These are phyloP conservation scores for Xylaria sp. DNA, from an alignment of 495 filamentous ascomycete genomes.

Conservation along the genomic window DNA sequence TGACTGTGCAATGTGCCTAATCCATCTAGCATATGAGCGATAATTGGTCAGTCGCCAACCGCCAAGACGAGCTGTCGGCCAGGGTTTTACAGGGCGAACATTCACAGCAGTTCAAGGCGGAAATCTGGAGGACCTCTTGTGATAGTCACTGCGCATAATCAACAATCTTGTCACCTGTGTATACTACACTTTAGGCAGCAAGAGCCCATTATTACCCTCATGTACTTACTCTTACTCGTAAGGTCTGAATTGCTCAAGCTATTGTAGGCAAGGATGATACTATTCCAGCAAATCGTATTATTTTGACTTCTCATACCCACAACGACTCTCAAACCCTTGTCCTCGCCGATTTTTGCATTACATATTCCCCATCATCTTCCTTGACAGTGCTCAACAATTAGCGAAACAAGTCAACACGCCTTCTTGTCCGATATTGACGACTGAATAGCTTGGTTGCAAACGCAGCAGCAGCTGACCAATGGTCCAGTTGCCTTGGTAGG, in stretches of 20 bases:
- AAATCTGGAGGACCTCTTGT: neutral
- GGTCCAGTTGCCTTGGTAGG: neutral
- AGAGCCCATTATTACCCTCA: neutral
- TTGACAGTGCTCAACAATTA: neutral
- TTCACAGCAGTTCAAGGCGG: neutral
- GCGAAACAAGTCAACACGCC: neutral
- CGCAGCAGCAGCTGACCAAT: neutral
- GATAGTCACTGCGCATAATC: neutral
- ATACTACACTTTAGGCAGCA: neutral
- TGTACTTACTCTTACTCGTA: neutral
- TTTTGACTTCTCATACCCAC: neutral
- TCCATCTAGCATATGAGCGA: neutral
- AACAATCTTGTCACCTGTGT: neutral
- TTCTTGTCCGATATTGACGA: neutral
- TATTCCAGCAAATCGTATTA: conserved; percentile 1
- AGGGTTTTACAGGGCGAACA: neutral
- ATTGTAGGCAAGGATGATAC: no score
- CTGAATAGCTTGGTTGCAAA: no score
- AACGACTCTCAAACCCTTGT: neutral
- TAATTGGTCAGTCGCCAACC: neutral
- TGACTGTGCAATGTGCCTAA: neutral
- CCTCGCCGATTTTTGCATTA: neutral
- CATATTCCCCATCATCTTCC: neutral
- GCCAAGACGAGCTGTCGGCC: neutral
- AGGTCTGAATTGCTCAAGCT: neutral